Evolutionary conservation across 768 basidiomycete species (phyloP), one percentile per base, ranked within the genome.

Genomic region (Tylopilus subfusipes): DNA sequence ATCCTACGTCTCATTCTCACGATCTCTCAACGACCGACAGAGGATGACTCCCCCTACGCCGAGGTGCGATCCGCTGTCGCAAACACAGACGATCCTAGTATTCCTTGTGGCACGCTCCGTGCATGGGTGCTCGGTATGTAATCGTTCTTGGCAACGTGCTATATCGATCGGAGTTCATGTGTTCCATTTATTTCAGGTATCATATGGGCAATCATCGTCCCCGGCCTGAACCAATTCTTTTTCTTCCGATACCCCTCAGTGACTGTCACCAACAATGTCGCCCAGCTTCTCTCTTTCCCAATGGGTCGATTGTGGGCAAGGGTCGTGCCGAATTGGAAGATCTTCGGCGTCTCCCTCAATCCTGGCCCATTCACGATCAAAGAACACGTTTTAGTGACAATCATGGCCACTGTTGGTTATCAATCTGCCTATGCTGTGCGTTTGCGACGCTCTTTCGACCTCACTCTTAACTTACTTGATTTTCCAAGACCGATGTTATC

Each of bases 21-120:
- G 0, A 72, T 73, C 54, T 34, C 58, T 59, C 27, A 64, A 13
- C 2, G 8, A 3, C 11, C 18, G 22, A 9, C 60, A 75, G 79
- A 80, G 67, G 86, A 92, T 61, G 90, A 91, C 66, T 90, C 88
- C 22, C 90, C 90, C 2, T 93, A 93, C 66, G 87, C 88, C 22
- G 90, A 92, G 69, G 88, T 90, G 22, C 82, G 88, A 47, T 83
- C 86, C 4, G 86, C 88, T 13, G 87, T 89, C 14, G 82, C 84
- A 24, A 88, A 86, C 67, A 84, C 80, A 1, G 87, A 89, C 59
- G 87, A 89, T 62, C 78, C 77, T 2, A 70, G 72, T 36, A 87
- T 88, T 76, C 85, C 85, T 13, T 78, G 75, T 13, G 75, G 77
- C 22, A 80, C 84, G 25, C 45, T 91, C 34, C 81, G 84, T 51